These are phyloP conservation scores for Botryotinia narcissicola DNA, from an alignment of 2,329 filamentous ascomycete genomes.

Conservation along the genomic window DNA sequence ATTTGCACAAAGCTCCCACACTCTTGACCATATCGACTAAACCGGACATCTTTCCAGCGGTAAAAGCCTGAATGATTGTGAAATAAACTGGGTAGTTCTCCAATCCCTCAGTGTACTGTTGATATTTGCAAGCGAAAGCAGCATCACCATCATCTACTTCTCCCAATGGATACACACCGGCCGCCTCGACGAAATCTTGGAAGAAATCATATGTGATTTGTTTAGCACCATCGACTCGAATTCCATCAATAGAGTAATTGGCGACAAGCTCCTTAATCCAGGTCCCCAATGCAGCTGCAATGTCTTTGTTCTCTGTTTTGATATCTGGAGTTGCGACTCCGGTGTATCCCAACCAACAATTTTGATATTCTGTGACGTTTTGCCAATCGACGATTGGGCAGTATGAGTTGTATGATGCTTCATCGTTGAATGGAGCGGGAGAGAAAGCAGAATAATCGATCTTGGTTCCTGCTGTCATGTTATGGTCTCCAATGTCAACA, in stretches of 20 bases:
- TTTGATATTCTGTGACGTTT: slow-evolving; percentile 37
- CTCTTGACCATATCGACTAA: slow-evolving; percentile 21
- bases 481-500: slow-evolving; percentile 20
- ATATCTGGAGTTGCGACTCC: slow-evolving; percentile 47
- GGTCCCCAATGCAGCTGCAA: slow-evolving; percentile 40
- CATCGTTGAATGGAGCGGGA: slow-evolving; percentile 25
- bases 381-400: slow-evolving; percentile 38
- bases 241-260: slow-evolving; percentile 47
- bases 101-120: slow-evolving; percentile 25
- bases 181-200: slow-evolving; percentile 49
- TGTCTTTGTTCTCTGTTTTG: slow-evolving; percentile 42
- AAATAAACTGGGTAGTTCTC: slow-evolving; percentile 25
- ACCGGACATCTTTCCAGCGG: slow-evolving; percentile 17
- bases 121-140: slow-evolving; percentile 41
- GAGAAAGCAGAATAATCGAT: slow-evolving; percentile 26
- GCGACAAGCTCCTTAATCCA: slow-evolving; percentile 43
- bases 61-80: slow-evolving; percentile 28
- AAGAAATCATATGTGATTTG: slow-evolving; percentile 52
- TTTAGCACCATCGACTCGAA: slow-evolving; percentile 49
- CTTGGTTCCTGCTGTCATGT: slow-evolving; percentile 17
- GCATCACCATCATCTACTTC: slow-evolving; percentile 57
- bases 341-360: slow-evolving; percentile 36
- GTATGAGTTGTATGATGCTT: slow-evolving; percentile 23
- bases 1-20: slow-evolving; percentile 27
- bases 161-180: slow-evolving; percentile 59